Base-by-base conservation (phyloP, 345 rosid species). In the Sisymbrium irio region DNA sequence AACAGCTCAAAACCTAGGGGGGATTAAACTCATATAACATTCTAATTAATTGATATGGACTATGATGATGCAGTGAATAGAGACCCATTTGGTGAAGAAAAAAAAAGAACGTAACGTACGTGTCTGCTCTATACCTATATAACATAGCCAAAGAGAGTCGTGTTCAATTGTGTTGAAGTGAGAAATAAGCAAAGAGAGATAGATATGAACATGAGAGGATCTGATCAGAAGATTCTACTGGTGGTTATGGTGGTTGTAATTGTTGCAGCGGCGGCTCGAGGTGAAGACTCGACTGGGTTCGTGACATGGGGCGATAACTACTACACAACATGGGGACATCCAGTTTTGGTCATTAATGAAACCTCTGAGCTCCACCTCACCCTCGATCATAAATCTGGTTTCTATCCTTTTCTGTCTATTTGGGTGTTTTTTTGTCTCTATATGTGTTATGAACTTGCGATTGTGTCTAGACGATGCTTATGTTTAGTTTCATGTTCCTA, bases 291-390 rank as follows among this genome's bases (percentile, higher is more conserved):
- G 19, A 2, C 13, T 60, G 80, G 80, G 25, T 58, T 77, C 53
- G 80, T 77, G 77, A 77, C 72, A 64, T 77, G 80, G 80, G 56
- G 15, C 25, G 67, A 71, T 41, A 59, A 71, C 1, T 17, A 77
- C 49, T 77, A 77, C 76, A 4, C 5, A 42, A 77, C 77, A 47
- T 77, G 80, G 77, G 80, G 80, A 77, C 71, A 77, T 40, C 62
- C 42, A n/a, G 56, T 72, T 71, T 64, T 77, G 47, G 72, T 71
- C 65, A 33, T 65, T 58, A 77, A 77, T 71, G 3, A 57, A 71
- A 77, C 80, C 72, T 77, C 80, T 71, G 76, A 77, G 41, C 76
- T 77, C 64, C 69, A 65, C 8, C 77, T 77, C 39, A 71, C 73
- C 25, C 80, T 77, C n/a, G 80, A 77, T 51, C 62, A 71, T 41